phyloP scores from a whole-genome alignment of 2,329 filamentous ascomycete species.

The Arthrobotrys entomopaga region DNA sequence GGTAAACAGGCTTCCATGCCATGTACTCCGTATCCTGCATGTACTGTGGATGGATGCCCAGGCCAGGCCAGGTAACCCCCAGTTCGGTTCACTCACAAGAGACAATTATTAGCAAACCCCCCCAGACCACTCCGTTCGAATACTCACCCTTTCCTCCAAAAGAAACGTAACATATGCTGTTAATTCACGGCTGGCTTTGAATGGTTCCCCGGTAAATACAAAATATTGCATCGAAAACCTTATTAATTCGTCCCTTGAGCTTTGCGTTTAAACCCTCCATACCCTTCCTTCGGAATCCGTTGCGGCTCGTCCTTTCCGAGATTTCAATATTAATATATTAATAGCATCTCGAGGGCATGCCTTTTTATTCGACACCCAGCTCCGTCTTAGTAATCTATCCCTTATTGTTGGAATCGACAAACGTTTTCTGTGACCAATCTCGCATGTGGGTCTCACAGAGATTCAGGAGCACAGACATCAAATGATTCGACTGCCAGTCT shows the following conservation, averaged over 20 bases:
- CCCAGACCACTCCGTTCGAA: too few relatives aligned
- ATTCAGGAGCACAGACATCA: constrained; percentile 37
- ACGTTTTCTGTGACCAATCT: not conserved
- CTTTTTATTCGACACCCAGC: not conserved
- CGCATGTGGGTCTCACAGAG: constrained; percentile 12
- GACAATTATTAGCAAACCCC: too few relatives aligned
- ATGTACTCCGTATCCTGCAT: not conserved
- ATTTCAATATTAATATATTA: not conserved
- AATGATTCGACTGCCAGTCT: constrained; percentile 11
- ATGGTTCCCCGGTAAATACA: too few relatives aligned
- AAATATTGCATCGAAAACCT: too few relatives aligned
- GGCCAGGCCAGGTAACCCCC: too few relatives aligned
- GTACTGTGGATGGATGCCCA: not conserved
- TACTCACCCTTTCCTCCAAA: too few relatives aligned
- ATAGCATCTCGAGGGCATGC: not conserved
- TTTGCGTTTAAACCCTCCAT: too few relatives aligned
- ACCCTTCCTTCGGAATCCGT: too few relatives aligned
- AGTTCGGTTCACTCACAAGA: too few relatives aligned
- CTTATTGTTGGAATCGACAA: not conserved
- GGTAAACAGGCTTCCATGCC: not conserved
- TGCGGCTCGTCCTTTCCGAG: not conserved
- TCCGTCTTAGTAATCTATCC: not conserved
- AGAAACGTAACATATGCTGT: too few relatives aligned
- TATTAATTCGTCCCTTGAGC: too few relatives aligned
- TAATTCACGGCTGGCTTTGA: too few relatives aligned